Base-by-base conservation (phyloP, 169 alveolate genomes). In the Pseudocohnilembus persalinus region DNA sequence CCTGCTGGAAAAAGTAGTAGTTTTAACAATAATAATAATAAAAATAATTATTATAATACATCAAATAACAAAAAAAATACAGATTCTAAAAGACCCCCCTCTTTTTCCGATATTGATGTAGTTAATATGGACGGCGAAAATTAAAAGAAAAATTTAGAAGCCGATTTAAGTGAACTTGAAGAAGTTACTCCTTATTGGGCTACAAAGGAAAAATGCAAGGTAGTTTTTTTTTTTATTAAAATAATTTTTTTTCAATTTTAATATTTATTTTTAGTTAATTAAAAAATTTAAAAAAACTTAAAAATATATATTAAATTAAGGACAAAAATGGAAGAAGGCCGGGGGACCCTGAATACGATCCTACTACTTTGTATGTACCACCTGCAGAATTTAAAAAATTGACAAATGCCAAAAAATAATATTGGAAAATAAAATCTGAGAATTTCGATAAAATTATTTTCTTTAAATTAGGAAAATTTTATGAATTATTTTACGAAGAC, bases 321-420 rank as follows among this genome's bases (percentile, higher is more conserved):
- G 99, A 98, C 90, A 89, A 73, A 35, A 92, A 97, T 49, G 97
- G 97, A 25, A 94, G 95, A 74, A 85, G 88, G 68, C 98, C 98
- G 20, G 98, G 92, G 15, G 95, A 96, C 49, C 96, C 96, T 0
- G 91, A 93, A 33, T 98, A 98, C 88, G 99, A 98, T 83, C 97
- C 98, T 24, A 92, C 98, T 1, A 98, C 99, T 20, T 84, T 98
- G 35, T 97, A 93, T 93, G 96, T 98, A 0, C 99, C 99, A n/a
- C 90, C 96, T 34, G 90, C 92, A 1, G 92, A 91, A 74, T 96
- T 97, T 83, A 95, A 92, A 73, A 95, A 97, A 91, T 96, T 96
- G 88, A 98, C 99, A 6, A 99, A 99, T 0, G 99, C 99, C n/a
- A 98, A 98, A 99, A 94, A 90, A 84, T 99, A 99, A 91, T 99